Conservation (phyloP, 2,329 filamentous ascomycete genomes). For the Trichoderma sp. region DNA sequence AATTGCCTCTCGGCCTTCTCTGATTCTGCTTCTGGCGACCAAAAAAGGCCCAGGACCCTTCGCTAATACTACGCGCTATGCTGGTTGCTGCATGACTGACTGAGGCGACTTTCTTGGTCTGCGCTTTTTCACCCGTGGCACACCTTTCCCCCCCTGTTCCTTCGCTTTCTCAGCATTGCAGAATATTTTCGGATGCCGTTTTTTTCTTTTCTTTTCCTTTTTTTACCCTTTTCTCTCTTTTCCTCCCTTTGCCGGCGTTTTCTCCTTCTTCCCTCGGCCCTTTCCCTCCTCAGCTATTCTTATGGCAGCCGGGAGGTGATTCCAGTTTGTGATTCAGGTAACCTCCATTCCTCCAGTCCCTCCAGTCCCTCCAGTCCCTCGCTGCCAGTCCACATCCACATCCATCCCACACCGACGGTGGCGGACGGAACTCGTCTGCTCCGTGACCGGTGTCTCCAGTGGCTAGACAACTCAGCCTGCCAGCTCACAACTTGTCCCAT, state of each 20-base stretch:
- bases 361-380: neutral
- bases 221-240: slow-evolving; percentile 4
- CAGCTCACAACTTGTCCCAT: slow-evolving; percentile 17
- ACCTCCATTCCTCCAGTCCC: neutral
- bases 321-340: slow-evolving; percentile 17
- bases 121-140: slow-evolving; percentile 1
- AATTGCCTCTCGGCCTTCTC: neutral
- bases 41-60: slow-evolving; percentile 4
- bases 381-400: slow-evolving; percentile 1
- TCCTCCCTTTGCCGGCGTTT: neutral
- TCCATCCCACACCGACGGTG: slow-evolving; percentile 13
- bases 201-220: neutral
- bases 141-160: slow-evolving; percentile 14
- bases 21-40: neutral
- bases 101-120: slow-evolving; percentile 19
- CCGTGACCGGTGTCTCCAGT: slow-evolving; percentile 9
- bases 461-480: slow-evolving; percentile 3
- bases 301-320: slow-evolving; percentile 17
- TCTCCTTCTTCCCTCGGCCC: neutral
- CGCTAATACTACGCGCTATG: neutral
- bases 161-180: slow-evolving; percentile 15
- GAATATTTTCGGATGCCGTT: slow-evolving; percentile 6
- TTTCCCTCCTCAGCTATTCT: slow-evolving; percentile 8
- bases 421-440: neutral
- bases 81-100: slow-evolving; percentile 19